phyloP scores from a whole-genome alignment of 768 basidiomycete genomes.

The Tricholoma sp. region DNA sequence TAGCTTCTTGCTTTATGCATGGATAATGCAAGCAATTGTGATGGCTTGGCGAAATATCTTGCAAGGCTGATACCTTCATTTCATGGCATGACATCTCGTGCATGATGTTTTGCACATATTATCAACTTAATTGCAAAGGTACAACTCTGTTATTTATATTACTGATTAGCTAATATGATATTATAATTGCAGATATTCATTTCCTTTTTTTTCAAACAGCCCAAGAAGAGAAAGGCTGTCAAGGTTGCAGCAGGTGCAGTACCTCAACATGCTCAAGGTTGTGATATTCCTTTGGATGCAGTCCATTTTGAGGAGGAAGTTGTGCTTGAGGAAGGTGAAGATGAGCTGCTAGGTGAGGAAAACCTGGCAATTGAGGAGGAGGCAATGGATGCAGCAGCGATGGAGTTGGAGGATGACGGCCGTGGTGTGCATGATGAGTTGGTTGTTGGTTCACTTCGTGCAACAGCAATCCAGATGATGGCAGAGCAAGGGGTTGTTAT shows the following conservation, averaged over 20 bases:
- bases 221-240: neutral
- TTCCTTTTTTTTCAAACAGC: neutral
- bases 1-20: constrained; percentile 15
- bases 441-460: neutral
- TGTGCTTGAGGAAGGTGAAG: neutral
- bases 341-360: neutral
- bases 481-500: neutral
- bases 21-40: constrained; percentile 30
- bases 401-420: neutral
- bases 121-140: constrained; percentile 31
- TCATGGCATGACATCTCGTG: neutral
- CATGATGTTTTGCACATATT: constrained; percentile 24
- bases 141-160: neutral
- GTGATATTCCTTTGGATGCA: neutral
- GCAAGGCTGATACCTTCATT: neutral
- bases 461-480: neutral
- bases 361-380: neutral
- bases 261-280: neutral
- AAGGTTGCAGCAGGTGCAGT: neutral
- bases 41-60: constrained; percentile 5
- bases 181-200: neutral
- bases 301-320: neutral
- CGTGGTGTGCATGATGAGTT: neutral
- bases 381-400: neutral
- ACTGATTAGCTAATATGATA: neutral